phyloP scores from a whole-genome alignment of 225 moss, liverwort and hornwort genomes.

The Antitrichia curtipendula region DNA sequence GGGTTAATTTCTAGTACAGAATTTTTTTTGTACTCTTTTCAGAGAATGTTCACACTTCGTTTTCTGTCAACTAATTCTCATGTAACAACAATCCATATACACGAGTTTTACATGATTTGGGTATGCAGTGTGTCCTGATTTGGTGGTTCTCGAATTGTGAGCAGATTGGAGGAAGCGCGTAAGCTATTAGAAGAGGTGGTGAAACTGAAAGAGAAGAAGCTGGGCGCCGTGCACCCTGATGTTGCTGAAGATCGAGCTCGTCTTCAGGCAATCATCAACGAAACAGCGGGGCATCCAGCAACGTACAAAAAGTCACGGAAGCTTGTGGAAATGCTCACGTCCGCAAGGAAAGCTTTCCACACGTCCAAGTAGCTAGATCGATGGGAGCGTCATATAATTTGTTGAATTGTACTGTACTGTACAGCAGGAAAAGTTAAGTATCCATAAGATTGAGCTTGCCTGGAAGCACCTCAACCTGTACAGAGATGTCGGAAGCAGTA shows the following conservation, averaged over 20 bases:
- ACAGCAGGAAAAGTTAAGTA: neutral
- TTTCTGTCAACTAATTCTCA: neutral
- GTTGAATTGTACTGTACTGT: neutral
- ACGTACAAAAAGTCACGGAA: conserved; percentile 50
- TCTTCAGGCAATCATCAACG: conserved; percentile 12
- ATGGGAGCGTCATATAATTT: neutral
- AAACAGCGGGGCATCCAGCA: conserved; percentile 29
- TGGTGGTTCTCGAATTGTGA: neutral
- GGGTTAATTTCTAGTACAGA: neutral
- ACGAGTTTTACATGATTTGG: neutral
- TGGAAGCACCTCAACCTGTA: neutral
- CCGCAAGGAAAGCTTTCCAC: conserved; percentile 29
- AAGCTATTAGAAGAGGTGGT: conserved; percentile 53
- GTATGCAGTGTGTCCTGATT: neutral
- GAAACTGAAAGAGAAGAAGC: conserved; percentile 52
- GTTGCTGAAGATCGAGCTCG: conserved; percentile 51
- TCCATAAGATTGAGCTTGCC: neutral
- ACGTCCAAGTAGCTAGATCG: neutral
- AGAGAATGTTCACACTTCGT: neutral
- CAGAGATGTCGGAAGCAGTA: neutral
- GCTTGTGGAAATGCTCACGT: conserved; percentile 60
- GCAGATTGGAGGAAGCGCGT: conserved; percentile 62
- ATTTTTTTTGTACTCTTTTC: neutral
- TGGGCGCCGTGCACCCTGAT: conserved; percentile 77
- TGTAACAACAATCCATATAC: neutral